A percentile compares a stretch with the other conserved stretches of the same genome.
These are phyloP conservation scores for Annulohypoxylon bovei DNA, from an alignment of 495 filamentous ascomycete genomes.

Conservation along the genomic window DNA sequence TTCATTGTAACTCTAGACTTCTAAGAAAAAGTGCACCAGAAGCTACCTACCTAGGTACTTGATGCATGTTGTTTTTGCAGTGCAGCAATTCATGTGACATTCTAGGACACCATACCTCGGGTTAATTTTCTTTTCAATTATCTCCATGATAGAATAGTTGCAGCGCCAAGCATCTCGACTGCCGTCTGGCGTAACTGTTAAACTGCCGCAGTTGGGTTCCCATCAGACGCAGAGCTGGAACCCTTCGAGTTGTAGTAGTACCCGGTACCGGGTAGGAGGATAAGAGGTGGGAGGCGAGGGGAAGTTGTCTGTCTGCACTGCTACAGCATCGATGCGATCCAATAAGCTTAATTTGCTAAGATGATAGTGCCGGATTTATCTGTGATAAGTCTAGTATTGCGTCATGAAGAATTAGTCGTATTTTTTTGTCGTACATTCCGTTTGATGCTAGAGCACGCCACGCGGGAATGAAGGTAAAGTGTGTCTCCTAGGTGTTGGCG, in stretches of 20 bases:
- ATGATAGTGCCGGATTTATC: background rate
- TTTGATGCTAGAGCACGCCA: background rate
- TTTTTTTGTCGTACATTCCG: background rate
- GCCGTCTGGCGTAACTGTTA: background rate
- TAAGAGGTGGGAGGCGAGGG: conserved; percentile 4
- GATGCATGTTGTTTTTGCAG: too few relatives aligned
- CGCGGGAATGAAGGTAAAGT: background rate
- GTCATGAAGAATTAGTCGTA: background rate
- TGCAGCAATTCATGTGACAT: background rate
- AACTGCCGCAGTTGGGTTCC: background rate
- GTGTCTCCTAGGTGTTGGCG: background rate
- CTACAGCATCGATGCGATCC: conserved; percentile 17
- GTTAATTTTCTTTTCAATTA: background rate
- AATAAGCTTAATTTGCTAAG: conserved; percentile 3
- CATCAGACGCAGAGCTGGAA: background rate
- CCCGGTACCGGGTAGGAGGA: conserved; percentile 22
- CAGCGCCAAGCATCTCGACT: conserved; percentile 5
- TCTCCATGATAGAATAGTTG: background rate
- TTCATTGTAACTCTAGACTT: background rate
- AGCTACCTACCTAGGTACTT: background rate
- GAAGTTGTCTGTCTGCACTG: conserved; percentile 27
- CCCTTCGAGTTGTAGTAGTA: background rate
- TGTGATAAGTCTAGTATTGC: background rate
- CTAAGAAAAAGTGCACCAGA: background rate
- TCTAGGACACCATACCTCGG: background rate